Evolutionary conservation across 306 rosid genomes (phyloP).

Genomic region (Lithocarpus polystachyus): DNA sequence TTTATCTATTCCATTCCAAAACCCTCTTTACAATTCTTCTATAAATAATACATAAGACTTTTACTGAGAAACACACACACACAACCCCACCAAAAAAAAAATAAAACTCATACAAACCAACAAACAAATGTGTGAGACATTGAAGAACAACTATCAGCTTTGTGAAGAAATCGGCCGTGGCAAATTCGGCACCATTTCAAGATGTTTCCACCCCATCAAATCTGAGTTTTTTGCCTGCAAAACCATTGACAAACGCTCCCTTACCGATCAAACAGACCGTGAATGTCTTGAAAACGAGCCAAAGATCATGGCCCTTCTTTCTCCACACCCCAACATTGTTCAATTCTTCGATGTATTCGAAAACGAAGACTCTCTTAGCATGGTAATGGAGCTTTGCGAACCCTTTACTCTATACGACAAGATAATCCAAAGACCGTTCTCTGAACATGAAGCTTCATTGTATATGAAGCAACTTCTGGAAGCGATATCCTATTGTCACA

Average conservation of each 20-base stretch:
- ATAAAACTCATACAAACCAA: background rate
- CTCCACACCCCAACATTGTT: slow-evolving; percentile 68
- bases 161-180: slow-evolving; percentile 81
- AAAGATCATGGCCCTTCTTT: slow-evolving; percentile 58
- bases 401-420: slow-evolving; percentile 63
- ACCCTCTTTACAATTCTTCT: too few species aligned
- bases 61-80: too few species aligned
- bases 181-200: slow-evolving; percentile 58
- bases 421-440: slow-evolving; percentile 32
- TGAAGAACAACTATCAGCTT: slow-evolving; percentile 44
- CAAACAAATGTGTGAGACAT: slow-evolving; percentile 45
- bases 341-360: slow-evolving; percentile 48
- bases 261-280: slow-evolving; percentile 56
- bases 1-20: too few species aligned
- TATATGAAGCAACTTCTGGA: slow-evolving; percentile 47
- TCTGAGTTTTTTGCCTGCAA: slow-evolving; percentile 52
- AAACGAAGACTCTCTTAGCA: slow-evolving; percentile 31
- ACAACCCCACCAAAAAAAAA: too few species aligned
- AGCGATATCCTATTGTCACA: slow-evolving; percentile 65
- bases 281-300: slow-evolving; percentile 68
- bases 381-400: slow-evolving; percentile 63
- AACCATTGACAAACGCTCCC: slow-evolving; percentile 50
- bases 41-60: too few species aligned
- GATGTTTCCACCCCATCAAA: slow-evolving; percentile 40
- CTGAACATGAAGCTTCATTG: slow-evolving; percentile 47